These are phyloP conservation scores for Microthyrium microscopicum DNA, from an alignment of 2,329 filamentous ascomycete species.

Conservation along the genomic window DNA sequence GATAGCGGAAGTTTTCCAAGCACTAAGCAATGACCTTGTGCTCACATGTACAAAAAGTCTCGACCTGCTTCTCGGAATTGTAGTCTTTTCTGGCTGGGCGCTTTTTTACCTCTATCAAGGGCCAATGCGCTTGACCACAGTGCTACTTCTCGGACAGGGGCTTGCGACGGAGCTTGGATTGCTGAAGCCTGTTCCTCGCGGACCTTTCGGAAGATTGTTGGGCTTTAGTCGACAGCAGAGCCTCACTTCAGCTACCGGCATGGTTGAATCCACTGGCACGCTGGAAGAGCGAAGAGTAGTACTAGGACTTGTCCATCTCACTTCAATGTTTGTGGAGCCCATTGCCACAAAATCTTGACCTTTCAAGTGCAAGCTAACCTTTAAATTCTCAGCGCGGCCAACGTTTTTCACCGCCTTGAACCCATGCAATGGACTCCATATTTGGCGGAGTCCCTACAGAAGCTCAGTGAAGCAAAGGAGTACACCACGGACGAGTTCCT, in stretches of 20 bases:
- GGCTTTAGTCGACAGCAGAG: slow-evolving; percentile 3
- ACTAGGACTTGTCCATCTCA: slow-evolving; percentile 31
- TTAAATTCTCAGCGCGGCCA: slow-evolving; percentile 17
- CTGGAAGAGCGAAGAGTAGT: slow-evolving; percentile 34
- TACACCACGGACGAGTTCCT: slow-evolving; percentile 34
- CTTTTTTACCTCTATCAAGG: background rate
- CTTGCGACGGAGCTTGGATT: slow-evolving; percentile 6
- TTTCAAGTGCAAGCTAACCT: too few relatives aligned
- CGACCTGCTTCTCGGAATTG: slow-evolving; percentile 12
- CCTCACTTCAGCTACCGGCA: slow-evolving; percentile 8
- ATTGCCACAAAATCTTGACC: slow-evolving; percentile 9
- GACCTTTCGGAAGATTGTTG: slow-evolving; percentile 1
- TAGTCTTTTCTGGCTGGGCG: slow-evolving; percentile 13
- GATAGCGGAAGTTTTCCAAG: slow-evolving; percentile 11
- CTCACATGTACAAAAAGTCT: slow-evolving; percentile 13
- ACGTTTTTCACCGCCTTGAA: slow-evolving; percentile 32
- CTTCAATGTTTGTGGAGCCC: slow-evolving; percentile 20
- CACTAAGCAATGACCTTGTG: slow-evolving; percentile 12
- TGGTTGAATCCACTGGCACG: slow-evolving; percentile 17
- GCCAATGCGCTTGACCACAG: slow-evolving; percentile 7
- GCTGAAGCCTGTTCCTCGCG: slow-evolving; percentile 1
- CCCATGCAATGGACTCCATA: slow-evolving; percentile 39
- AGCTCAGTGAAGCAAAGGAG: slow-evolving; percentile 31
- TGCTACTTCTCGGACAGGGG: slow-evolving; percentile 12
- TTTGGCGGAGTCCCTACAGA: slow-evolving; percentile 39